Conservation (phyloP, 2,329 filamentous ascomycete species). For the Arthrobotrys pseudoclavata region DNA sequence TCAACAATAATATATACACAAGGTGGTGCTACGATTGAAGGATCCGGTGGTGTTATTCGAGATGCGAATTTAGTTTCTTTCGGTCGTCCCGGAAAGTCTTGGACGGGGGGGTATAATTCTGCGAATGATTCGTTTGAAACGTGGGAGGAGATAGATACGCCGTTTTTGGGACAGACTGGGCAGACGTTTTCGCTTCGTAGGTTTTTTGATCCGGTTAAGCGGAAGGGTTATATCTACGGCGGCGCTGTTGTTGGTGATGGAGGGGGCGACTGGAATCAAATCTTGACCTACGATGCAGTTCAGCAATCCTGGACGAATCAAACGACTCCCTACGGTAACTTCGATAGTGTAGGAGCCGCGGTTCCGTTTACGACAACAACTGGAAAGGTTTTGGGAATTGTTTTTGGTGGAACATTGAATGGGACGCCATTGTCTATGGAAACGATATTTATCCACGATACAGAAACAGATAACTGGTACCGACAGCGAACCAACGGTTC, state of each 20-base stretch:
- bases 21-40: conserved; percentile 31
- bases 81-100: conserved; percentile 31
- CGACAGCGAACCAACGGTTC: conserved; percentile 27
- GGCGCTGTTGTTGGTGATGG: conserved; percentile 12
- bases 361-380: conserved; percentile 18
- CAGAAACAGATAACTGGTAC: conserved; percentile 28
- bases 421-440: conserved; percentile 45
- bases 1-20: conserved; percentile 37
- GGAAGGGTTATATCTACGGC: conserved; percentile 48
- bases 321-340: conserved; percentile 27
- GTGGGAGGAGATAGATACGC: conserved; percentile 40
- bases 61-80: conserved; percentile 24
- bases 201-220: conserved; percentile 20
- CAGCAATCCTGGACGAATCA: conserved; percentile 24
- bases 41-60: conserved; percentile 32
- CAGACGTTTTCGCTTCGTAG: conserved; percentile 12
- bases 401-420: conserved; percentile 40
- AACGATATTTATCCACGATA: conserved; percentile 46
- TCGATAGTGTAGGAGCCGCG: conserved; percentile 28
- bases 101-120: conserved; percentile 26
- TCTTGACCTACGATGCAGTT: conserved; percentile 36
- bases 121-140: conserved; percentile 5
- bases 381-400: conserved; percentile 20
- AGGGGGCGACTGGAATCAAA: conserved; percentile 12
- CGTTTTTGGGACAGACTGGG: conserved; percentile 36